Conservation (phyloP, 129 eudicot genomes). For the Tagetes erecta region DNA sequence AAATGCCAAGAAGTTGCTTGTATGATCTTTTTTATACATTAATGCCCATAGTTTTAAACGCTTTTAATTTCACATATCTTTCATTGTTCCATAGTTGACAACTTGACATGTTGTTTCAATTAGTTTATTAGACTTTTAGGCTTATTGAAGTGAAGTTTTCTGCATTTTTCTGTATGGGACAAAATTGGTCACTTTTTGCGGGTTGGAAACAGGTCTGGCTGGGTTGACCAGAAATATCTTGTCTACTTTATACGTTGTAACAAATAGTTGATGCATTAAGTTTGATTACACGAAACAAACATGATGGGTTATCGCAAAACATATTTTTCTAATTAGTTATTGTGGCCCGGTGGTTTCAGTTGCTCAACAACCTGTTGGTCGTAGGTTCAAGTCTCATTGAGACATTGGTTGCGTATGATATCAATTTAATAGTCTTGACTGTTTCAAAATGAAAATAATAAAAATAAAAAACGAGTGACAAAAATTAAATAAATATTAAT, state of each 20-base stretch:
- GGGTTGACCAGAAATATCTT: neutral
- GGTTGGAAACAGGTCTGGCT: neutral
- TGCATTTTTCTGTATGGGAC: too few relatives aligned
- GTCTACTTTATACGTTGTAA: too few relatives aligned
- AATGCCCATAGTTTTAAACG: slow-evolving; percentile 5
- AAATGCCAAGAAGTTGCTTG: slow-evolving; percentile 62
- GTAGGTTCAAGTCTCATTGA: neutral
- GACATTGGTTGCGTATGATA: neutral
- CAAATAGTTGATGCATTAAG: neutral
- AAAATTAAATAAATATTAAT: neutral
- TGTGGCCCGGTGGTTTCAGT: neutral
- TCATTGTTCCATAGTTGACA: slow-evolving; percentile 5
- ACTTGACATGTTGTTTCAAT: neutral
- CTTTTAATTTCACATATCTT: slow-evolving; percentile 9
- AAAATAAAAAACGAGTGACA: neutral
- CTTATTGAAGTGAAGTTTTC: neutral
- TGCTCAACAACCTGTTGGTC: neutral
- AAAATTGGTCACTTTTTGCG: too few relatives aligned
- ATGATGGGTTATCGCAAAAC: too few relatives aligned
- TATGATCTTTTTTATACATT: slow-evolving; percentile 37
- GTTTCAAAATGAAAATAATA: neutral
- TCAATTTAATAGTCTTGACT: neutral
- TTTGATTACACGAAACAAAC: neutral
- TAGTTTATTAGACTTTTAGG: neutral
- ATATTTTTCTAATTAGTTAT: too few relatives aligned